phyloP scores from a whole-genome alignment of 345 rosid genomes.

The Eucalyptus regnans region DNA sequence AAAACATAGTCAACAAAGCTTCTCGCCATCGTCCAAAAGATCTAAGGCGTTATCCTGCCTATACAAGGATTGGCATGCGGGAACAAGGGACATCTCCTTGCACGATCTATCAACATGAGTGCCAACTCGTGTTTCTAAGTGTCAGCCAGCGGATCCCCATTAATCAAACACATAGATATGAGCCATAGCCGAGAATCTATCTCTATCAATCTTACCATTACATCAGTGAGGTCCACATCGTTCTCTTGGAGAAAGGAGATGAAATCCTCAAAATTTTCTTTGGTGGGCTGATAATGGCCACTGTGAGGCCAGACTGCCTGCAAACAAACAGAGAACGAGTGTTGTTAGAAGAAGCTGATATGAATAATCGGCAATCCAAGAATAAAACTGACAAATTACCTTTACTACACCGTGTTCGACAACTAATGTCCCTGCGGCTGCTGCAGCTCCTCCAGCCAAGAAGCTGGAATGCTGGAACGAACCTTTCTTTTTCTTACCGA shows the following conservation, averaged over 20 bases:
- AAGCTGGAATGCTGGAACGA: constrained; percentile 91
- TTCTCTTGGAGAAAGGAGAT: constrained; percentile 61
- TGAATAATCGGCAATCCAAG: background rate
- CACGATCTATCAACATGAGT: background rate
- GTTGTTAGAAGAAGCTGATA: background rate
- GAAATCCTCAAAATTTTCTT: constrained; percentile 75
- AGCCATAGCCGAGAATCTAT: background rate
- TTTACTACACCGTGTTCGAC: constrained; percentile 55
- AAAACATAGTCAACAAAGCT: background rate
- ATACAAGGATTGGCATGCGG: background rate
- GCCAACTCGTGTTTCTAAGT: background rate
- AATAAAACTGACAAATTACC: constrained; percentile 7
- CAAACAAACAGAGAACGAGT: background rate
- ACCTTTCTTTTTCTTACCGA: constrained; percentile 74
- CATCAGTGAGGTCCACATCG: constrained; percentile 67
- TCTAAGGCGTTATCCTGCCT: background rate
- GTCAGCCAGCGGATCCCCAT: background rate
- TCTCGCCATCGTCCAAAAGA: background rate
- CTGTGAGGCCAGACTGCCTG: constrained; percentile 99
- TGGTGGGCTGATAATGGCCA: constrained; percentile 93
- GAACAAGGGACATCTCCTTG: background rate
- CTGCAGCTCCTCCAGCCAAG: constrained; percentile 89
- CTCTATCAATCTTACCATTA: constrained; percentile 30
- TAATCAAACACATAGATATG: background rate
- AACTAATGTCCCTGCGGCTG: constrained; percentile 75